Evolutionary conservation across 768 basidiomycete genomes (phyloP).

Genomic region (Lactarius pseudohatsudake): DNA sequence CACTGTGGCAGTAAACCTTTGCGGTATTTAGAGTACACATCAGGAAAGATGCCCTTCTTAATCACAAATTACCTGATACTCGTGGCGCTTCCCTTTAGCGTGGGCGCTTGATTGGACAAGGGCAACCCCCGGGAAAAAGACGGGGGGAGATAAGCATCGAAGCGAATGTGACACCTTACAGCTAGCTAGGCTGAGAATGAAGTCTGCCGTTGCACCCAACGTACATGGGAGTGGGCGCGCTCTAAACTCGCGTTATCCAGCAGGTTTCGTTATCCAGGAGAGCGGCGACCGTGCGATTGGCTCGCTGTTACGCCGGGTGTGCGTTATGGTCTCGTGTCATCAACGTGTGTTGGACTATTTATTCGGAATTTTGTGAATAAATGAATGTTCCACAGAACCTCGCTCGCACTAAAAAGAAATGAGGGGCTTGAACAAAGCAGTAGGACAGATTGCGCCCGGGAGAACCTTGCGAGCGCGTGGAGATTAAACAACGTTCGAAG

Average conservation of each 20-base stretch:
- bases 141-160: constrained; percentile 18
- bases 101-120: constrained; percentile 13
- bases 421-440: constrained; percentile 19
- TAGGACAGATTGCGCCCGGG: constrained; percentile 20
- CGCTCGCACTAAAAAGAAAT: not conserved
- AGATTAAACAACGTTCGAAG: constrained; percentile 15
- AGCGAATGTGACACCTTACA: not conserved
- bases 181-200: constrained; percentile 11
- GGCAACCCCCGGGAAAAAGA: constrained; percentile 4
- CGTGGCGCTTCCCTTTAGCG: constrained; percentile 15
- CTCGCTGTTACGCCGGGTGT: constrained; percentile 18
- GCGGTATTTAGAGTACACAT: constrained; percentile 19
- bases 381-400: constrained; percentile 23
- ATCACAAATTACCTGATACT: constrained; percentile 28
- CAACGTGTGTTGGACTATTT: constrained; percentile 24
- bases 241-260: constrained; percentile 22
- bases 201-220: constrained; percentile 18
- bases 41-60: constrained; percentile 16
- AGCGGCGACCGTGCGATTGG: constrained; percentile 18
- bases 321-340: constrained; percentile 26
- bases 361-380: constrained; percentile 4
- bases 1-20: constrained; percentile 20
- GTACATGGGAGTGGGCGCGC: not conserved
- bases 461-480: constrained; percentile 11
- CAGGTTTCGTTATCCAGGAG: constrained; percentile 23